Evolutionary conservation across 1,139 yeast genomes (phyloP).

Genomic region (Debaryomycetaceae sp.): DNA sequence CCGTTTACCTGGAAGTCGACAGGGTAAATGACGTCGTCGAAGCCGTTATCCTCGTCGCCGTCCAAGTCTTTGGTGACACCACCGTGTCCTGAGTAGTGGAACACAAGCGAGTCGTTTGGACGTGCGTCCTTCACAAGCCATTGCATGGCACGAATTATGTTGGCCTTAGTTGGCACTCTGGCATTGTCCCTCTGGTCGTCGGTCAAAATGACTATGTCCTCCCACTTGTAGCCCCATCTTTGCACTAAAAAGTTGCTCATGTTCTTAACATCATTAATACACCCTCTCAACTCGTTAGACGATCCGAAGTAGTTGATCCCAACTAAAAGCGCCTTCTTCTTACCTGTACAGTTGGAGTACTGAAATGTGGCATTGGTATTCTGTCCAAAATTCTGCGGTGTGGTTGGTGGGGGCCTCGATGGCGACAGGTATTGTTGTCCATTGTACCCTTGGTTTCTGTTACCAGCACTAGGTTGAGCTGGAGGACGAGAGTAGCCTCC

Average conservation of each 20-base stretch:
- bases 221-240: constrained; percentile 63
- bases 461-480: constrained; percentile 4
- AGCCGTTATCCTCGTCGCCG: constrained; percentile 91
- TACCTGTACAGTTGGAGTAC: constrained; percentile 75
- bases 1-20: constrained; percentile 77
- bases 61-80: constrained; percentile 76
- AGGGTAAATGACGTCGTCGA: constrained; percentile 88
- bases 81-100: constrained; percentile 95
- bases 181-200: constrained; percentile 67
- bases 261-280: constrained; percentile 78
- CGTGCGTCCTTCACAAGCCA: constrained; percentile 84
- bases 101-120: constrained; percentile 81
- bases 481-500: constrained; percentile 7
- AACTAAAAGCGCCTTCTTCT: constrained; percentile 74
- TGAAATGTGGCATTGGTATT: constrained; percentile 44
- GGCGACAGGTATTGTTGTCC: constrained; percentile 5
- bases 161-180: constrained; percentile 70
- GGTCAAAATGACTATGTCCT: constrained; percentile 82
- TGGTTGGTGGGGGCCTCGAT: constrained; percentile 26
- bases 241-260: constrained; percentile 55
- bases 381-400: constrained; percentile 32
- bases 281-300: constrained; percentile 70
- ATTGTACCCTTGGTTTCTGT: constrained; percentile 3
- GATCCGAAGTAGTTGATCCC: constrained; percentile 87
- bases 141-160: constrained; percentile 82